Base-by-base conservation (phyloP, 2,329 filamentous ascomycete genomes). In the Alternaria viburni region DNA sequence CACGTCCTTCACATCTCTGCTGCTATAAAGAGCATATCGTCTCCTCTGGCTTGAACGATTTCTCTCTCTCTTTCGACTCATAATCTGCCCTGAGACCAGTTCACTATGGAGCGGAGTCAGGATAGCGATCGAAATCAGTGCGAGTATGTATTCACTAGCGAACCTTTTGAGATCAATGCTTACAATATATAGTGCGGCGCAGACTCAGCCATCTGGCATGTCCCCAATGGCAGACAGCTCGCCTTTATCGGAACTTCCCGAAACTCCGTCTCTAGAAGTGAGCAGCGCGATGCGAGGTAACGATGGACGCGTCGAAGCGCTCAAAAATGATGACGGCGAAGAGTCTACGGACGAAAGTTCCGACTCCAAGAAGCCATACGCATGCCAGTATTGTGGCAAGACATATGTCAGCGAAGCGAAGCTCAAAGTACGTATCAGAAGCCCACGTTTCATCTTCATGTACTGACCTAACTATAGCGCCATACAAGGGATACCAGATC, bases 331-430 rank as follows among this genome's bases (percentile, higher is more conserved):
- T 21, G n/a, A 44, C 17, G 49, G 23, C 19, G 41, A 28, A 30
- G 21, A 28, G 19, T 57, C 30, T 28, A 9, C 10, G n/a, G 55
- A 26, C 30, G 30, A 57, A 30, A 26, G 41, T 15, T 21, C 44
- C 4, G 17, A 19, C 8, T 6, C 25, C n/a, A 43, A 54, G 49
- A 10, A 15, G 19, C 26, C 11, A 9, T 54, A 49, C 13, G 15
- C 10, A 8, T 56, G 58, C 52, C 30, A 32, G 25, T 17, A 56
- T 26, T 67, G 65, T 19, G 43, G 51, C 21, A 68, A 59, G 21
- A 30, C 43, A 19, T 65, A 63, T 41, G 21, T 13, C 2, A 41
- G 21, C 6, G 23, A 46, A 26, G 6, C 2, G 3, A 6, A 17
- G 7, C 45, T 59, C 11, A 49, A 57, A 21, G 65, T 67, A 56